Base-by-base conservation (phyloP, 805 yeast species). In the Nakazawaea sp. region DNA sequence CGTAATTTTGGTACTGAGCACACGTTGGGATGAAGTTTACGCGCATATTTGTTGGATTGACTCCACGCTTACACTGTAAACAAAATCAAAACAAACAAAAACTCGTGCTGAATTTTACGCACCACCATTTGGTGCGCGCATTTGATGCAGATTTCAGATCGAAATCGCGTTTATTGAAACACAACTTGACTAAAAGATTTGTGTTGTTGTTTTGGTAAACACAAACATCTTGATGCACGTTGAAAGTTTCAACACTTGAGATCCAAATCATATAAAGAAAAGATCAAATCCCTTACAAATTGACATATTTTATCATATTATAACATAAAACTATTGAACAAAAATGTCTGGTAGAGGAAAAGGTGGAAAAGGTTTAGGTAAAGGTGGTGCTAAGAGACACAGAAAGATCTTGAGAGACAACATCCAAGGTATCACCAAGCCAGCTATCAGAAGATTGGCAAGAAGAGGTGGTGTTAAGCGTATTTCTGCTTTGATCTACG, bases 381-480 rank as follows among this genome's bases (percentile, higher is more conserved):
- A 92, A 76, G 97, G 97, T 74, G 98, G 98, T 76, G 98, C 98
- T 60, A 90, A 90, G 82, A 88, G 98, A 73, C 98, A 90, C 88
- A 87, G 97, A 81, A 89, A 89, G 86, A 86, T 90, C 71, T 78
- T 89, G 52, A 89, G 97, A 79, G 98, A 92, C 70, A 92, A 90
- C 90, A 90, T 92, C 56, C 97, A 89, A 74, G 98, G 98, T 78
- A 90, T 90, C 66, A 90, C 98, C 48, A 90, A 90, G 81, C 98
- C 98, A 64, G 98, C 98, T 63, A 90, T 90, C 64, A 88, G 98
- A 78, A 90, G 98, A 86, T 83, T 90, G 60, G 98, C 98, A 37
- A 90, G 98, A 82, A 88, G 98, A 86, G 98, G 98, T 75, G 98
- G 98, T 89, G 98, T 90, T 64, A 90, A 90, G 83, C 96, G 98